Base-by-base conservation (phyloP, 1,284 basidiomycete genomes). In the Trametes pubescens region DNA sequence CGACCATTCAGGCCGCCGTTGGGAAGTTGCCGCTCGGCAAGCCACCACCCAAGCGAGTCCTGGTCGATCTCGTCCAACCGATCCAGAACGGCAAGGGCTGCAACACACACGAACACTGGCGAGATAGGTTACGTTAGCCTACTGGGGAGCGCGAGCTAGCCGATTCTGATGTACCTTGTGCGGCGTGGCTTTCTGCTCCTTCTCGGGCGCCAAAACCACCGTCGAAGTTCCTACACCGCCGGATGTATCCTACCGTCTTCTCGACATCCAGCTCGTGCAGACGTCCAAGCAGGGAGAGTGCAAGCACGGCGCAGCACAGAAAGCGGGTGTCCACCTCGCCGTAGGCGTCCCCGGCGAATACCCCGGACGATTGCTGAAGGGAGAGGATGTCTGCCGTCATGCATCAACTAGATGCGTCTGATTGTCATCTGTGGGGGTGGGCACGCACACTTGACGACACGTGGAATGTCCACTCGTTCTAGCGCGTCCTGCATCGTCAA, bases 251-350 rank as follows among this genome's bases (percentile, higher is more conserved):
- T 8, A 94, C 85, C 0, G 94, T 90, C 67, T 84, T 84, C 40
- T 90, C 87, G 43, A 82, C 78, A 66, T 89, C 85, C 47, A 93
- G 77, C 40, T 85, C 80, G 56, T 84, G 77, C 22, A 99, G 80
- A 35, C 85, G 82, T 0, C 90, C 90, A 9, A 99, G 87, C 8
- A 98, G 86, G 0, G 94, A 93, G 0, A 99, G 82, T 0, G 92
- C 89, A 51, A 86, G 88, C 47, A 96, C 82, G 24, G 94, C 92
- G 73, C 93, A 94, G 79, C 96, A 98, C 1, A 89, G 81, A 78
- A 99, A 99, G 0, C 96, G 88, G 0, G 95, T 97, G 73, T 99
- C 96, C 35, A 87, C 86, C 77, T 99, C 97, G 22, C 96, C 95
- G 76, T 90, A 98, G 2, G 79, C 69, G 75, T 99, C 97, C 2